Conservation (phyloP, 1,284 basidiomycete species). For the Irpex rosettiformis region DNA sequence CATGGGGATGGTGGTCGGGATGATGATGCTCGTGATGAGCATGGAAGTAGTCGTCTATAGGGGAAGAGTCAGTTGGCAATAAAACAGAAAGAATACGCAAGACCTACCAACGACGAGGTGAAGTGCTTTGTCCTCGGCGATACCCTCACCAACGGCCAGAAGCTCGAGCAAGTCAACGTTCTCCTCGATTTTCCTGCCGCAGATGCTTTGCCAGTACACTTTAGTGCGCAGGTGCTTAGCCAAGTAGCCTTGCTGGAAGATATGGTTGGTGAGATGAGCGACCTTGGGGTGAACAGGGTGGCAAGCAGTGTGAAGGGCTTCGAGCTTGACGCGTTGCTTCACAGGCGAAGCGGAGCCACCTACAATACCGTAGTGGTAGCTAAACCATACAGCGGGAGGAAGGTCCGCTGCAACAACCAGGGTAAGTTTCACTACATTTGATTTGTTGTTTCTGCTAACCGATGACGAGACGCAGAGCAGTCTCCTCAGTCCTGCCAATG, state of each 20-base stretch:
- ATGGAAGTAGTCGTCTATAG: background rate
- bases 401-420: slow-evolving; percentile 34
- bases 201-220: slow-evolving; percentile 38
- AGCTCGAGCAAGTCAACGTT: slow-evolving; percentile 31
- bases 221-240: slow-evolving; percentile 30
- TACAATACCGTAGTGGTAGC: slow-evolving; percentile 36
- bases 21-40: background rate
- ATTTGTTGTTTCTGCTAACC: slow-evolving; percentile 25
- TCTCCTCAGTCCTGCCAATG: slow-evolving; percentile 37
- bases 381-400: slow-evolving; percentile 39
- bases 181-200: slow-evolving; percentile 37
- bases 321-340: slow-evolving; percentile 39
- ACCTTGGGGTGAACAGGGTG: slow-evolving; percentile 28
- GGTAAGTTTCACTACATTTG: background rate
- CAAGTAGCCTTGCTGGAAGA: slow-evolving; percentile 40
- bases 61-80: background rate
- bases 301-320: slow-evolving; percentile 21
- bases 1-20: background rate
- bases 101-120: slow-evolving; percentile 38
- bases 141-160: slow-evolving; percentile 33
- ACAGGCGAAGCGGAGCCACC: slow-evolving; percentile 25
- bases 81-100: background rate
- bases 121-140: slow-evolving; percentile 35
- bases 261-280: slow-evolving; percentile 42
- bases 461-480: slow-evolving; percentile 40